Base-by-base conservation (phyloP, 305 asterid genomes). In the Plantago coronopus region DNA sequence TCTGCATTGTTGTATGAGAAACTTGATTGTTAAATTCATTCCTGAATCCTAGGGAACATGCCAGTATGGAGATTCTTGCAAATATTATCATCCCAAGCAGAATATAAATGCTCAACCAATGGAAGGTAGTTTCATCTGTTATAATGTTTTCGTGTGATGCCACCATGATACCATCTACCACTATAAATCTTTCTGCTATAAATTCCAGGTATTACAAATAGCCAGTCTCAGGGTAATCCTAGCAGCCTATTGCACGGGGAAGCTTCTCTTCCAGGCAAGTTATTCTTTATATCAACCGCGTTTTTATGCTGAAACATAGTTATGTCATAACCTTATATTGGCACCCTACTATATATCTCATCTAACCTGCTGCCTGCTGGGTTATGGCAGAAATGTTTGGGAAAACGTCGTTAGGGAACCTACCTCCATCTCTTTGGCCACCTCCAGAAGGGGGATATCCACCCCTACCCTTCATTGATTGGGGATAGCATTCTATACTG, bases 391-490 rank as follows among this genome's bases (percentile, higher is more conserved):
- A 58, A 38, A 54, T 77, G 64, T 62, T 76, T 42, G 78, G 83
- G 67, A 77, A 77, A 61, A 48, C 77, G 64, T 74, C 88, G n/a
- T 59, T 77, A 58, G 74, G 88, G 57, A 87, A 81, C 70, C 79
- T 89, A 46, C 97, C 97, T 69, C 95, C 99, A 38, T 93, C 97
- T 0, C 62, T 89, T 59, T 83, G 84, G 86, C 99, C 96, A 65
- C 96, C 97, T 44, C 97, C 97, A 7, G 94, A 83, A 57, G 83
- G 93, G 60, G 99, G 97, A 67, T 82, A 83, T 76, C 93, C 84
- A 44, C 81, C 82, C 68, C 74, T 80, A 45, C 94, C 96, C 17
- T 87, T 81, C 65, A 64, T 89, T 22, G 95, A 93, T 34, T 89
- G 97, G 99, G 95, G 96, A 78, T 93, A 89, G 80, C 61, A 67